A percentile compares a stretch with the other conserved stretches of the same genome.
phyloP scores from a whole-genome alignment of 345 rosid genomes.

The Sisymbrium irio region DNA sequence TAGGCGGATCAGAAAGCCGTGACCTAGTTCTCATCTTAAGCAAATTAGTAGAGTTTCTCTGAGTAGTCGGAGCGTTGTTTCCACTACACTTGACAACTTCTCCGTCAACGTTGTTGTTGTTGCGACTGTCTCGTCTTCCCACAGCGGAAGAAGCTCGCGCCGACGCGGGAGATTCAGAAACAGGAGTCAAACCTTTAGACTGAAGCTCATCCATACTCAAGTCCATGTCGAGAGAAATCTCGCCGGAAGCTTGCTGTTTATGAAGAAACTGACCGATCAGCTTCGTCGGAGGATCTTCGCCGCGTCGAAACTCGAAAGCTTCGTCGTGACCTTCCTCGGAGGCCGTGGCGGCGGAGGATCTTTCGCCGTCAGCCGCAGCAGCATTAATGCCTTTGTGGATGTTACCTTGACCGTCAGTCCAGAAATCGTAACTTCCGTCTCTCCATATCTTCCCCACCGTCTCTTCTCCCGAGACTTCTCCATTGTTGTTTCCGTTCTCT shows the following conservation, averaged over 20 bases:
- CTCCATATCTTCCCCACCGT: constrained; percentile 44
- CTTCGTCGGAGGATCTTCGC: constrained; percentile 44
- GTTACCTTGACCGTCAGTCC: constrained; percentile 38
- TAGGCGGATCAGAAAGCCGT: constrained; percentile 38
- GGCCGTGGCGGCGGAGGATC: constrained; percentile 14
- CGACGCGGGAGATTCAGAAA: constrained; percentile 28
- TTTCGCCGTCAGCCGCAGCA: not conserved
- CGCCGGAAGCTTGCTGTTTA: constrained; percentile 53
- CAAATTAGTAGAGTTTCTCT: constrained; percentile 33
- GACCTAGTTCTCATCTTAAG: constrained; percentile 37
- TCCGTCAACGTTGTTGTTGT: constrained; percentile 17
- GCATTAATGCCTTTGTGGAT: constrained; percentile 8
- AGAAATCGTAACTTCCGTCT: constrained; percentile 66
- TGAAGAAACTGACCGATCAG: constrained; percentile 51
- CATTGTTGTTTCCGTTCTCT: constrained; percentile 5
- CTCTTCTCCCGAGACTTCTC: constrained; percentile 22
- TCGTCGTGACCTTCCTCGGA: constrained; percentile 6
- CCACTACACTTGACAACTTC: constrained; percentile 49
- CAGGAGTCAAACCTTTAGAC: constrained; percentile 31
- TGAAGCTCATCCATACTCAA: constrained; percentile 46
- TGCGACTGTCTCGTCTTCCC: constrained; percentile 20
- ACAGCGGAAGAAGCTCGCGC: not conserved
- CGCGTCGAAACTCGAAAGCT: constrained; percentile 37
- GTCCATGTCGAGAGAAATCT: constrained; percentile 48
- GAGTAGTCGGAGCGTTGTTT: constrained; percentile 30